phyloP scores from a whole-genome alignment of 352 stramenopile genomes.

The Phytophthora brassicae region DNA sequence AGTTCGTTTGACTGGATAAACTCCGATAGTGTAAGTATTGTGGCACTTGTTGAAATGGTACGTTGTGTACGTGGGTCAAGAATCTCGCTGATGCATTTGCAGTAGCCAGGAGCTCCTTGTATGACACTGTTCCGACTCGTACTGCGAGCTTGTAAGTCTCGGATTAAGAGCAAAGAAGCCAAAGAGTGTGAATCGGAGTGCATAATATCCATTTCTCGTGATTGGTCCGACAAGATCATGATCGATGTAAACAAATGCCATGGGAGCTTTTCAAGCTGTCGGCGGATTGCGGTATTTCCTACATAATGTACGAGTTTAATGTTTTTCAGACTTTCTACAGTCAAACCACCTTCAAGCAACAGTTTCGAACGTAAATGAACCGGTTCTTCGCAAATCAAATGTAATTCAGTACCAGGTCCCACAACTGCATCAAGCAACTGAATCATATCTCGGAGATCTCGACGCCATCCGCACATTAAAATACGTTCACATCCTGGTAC shows the following conservation, averaged over 20 bases:
- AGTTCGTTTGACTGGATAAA: slow-evolving; percentile 89
- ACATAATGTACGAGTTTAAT: slow-evolving; percentile 63
- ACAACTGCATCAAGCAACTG: slow-evolving; percentile 70
- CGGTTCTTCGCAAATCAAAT: slow-evolving; percentile 77
- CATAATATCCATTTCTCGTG: slow-evolving; percentile 71
- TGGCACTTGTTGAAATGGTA: slow-evolving; percentile 69
- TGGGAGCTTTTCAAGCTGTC: slow-evolving; percentile 55
- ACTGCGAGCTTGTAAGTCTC: slow-evolving; percentile 54
- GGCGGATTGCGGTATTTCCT: slow-evolving; percentile 71
- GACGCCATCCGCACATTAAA: slow-evolving; percentile 83
- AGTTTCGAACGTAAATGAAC: slow-evolving; percentile 57
- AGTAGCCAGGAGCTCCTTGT: slow-evolving; percentile 30
- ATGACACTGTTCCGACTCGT: slow-evolving; percentile 16
- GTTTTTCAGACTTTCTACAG: slow-evolving; percentile 52
- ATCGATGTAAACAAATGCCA: slow-evolving; percentile 72
- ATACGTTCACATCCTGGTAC: slow-evolving; percentile 44
- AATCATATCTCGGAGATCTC: slow-evolving; percentile 87
- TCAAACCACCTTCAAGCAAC: slow-evolving; percentile 55
- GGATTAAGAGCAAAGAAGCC: slow-evolving; percentile 75
- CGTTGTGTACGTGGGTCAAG: slow-evolving; percentile 78
- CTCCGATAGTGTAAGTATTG: slow-evolving; percentile 63
- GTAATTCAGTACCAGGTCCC: slow-evolving; percentile 49
- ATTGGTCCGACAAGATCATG: slow-evolving; percentile 75
- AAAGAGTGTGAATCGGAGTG: slow-evolving; percentile 80
- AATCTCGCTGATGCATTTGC: slow-evolving; percentile 80